Evolutionary conservation across 768 basidiomycete genomes (phyloP).

Genomic region (Stropharia rugosoannulata): DNA sequence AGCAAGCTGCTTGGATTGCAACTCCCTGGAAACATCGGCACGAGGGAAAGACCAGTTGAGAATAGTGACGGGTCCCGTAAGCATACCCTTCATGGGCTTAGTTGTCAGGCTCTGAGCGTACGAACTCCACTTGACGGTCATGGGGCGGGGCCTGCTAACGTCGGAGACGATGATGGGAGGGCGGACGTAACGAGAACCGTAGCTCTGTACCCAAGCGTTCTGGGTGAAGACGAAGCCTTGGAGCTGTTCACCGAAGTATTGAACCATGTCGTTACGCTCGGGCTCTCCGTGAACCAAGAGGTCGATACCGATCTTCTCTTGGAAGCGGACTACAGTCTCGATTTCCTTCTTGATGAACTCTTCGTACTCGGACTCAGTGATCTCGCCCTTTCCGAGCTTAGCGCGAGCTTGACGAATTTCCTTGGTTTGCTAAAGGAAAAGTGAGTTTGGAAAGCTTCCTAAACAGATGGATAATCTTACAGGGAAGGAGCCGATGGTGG

Average conservation of each 20-base stretch:
- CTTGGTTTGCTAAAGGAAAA: constrained; percentile 80
- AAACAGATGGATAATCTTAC: constrained; percentile 36
- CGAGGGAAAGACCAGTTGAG: constrained; percentile 99
- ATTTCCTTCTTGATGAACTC: constrained; percentile 99
- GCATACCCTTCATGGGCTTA: constrained; percentile 99
- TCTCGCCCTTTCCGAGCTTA: constrained; percentile 89
- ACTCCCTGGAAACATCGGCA: constrained; percentile 92
- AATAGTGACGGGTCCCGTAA: constrained; percentile 97
- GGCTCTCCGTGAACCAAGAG: constrained; percentile 98
- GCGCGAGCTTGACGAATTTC: constrained; percentile 98
- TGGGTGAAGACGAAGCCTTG: constrained; percentile 97
- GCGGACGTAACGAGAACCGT: constrained; percentile 98
- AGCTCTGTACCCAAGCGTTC: constrained; percentile 99
- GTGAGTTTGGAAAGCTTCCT: constrained; percentile 6
- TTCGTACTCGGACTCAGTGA: constrained; percentile 87
- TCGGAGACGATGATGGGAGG: constrained; percentile 99
- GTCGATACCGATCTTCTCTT: constrained; percentile 95
- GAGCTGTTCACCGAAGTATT: constrained; percentile 98
- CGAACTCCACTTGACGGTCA: constrained; percentile 96
- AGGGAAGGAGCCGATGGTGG: constrained; percentile 98
- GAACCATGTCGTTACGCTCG: constrained; percentile 99
- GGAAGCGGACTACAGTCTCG: constrained; percentile 90
- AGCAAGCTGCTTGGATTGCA: constrained; percentile 98
- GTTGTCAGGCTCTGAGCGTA: constrained; percentile 94
- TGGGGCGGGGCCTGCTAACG: constrained; percentile 87